phyloP scores from a whole-genome alignment of 2,329 filamentous ascomycete species.

The Rachicladosporium sp. region DNA sequence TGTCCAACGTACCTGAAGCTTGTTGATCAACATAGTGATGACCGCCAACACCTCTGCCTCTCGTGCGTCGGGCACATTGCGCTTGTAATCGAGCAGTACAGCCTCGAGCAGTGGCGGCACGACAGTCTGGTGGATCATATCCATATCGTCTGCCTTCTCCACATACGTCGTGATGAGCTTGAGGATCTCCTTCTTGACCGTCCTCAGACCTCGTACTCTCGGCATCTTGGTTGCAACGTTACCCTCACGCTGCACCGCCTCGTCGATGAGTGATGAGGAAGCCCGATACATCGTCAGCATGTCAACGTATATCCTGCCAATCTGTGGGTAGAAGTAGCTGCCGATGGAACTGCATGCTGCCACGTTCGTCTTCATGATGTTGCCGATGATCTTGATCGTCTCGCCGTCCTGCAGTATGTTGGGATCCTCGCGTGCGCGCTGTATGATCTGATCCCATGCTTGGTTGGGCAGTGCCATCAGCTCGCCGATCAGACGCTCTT shows the following conservation, averaged over 20 bases:
- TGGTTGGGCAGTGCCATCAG: slow-evolving; percentile 88
- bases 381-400: slow-evolving; percentile 96
- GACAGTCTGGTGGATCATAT: slow-evolving; percentile 85
- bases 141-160: slow-evolving; percentile 91
- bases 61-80: slow-evolving; percentile 87
- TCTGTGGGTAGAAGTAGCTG: slow-evolving; percentile 94
- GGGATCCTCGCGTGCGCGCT: slow-evolving; percentile 71
- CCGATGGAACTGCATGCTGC: slow-evolving; percentile 96
- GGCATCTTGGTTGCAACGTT: slow-evolving; percentile 95
- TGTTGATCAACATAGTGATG: slow-evolving; percentile 94
- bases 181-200: slow-evolving; percentile 98
- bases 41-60: slow-evolving; percentile 95
- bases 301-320: slow-evolving; percentile 92
- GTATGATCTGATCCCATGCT: slow-evolving; percentile 93
- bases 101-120: slow-evolving; percentile 92
- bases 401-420: slow-evolving; percentile 82
- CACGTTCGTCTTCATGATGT: slow-evolving; percentile 99
- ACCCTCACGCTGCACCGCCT: slow-evolving; percentile 75
- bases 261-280: slow-evolving; percentile 87
- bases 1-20: slow-evolving; percentile 74
- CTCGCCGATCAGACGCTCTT: slow-evolving; percentile 81
- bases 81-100: slow-evolving; percentile 89
- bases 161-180: slow-evolving; percentile 98
- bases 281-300: slow-evolving; percentile 99
- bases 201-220: slow-evolving; percentile 84